These are phyloP conservation scores for Diaporthe caulivora DNA, from an alignment of 2,329 filamentous ascomycete genomes.

Conservation along the genomic window DNA sequence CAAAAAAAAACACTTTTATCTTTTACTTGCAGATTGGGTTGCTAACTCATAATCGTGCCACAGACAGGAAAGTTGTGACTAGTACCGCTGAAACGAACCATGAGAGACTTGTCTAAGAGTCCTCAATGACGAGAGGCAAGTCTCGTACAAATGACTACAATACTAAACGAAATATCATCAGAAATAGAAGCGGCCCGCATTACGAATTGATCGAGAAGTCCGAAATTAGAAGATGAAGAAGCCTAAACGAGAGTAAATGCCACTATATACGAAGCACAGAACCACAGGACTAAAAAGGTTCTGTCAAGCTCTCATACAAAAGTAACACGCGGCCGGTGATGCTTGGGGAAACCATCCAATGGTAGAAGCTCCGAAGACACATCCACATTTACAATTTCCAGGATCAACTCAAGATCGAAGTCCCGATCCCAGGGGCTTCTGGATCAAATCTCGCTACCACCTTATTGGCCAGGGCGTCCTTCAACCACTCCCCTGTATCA, in stretches of 20 bases:
- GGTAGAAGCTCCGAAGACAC: no score
- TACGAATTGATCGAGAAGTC: background rate
- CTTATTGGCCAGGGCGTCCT: background rate
- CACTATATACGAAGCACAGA: no score
- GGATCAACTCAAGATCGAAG: background rate
- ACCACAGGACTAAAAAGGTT: background rate
- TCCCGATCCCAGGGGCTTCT: background rate
- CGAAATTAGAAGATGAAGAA: background rate
- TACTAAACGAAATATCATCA: background rate
- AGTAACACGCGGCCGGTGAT: accelerated
- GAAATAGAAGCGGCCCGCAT: background rate
- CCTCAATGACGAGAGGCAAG: background rate
- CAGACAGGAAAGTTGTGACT: no score
- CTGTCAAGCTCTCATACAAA: background rate
- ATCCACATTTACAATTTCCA: background rate
- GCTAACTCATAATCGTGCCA: background rate
- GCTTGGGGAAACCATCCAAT: background rate
- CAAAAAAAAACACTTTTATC: background rate
- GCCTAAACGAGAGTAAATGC: accelerated
- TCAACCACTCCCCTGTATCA: no score
- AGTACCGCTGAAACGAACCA: background rate
- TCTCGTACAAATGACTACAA: background rate
- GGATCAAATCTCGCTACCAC: background rate
- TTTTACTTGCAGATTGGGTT: accelerated
- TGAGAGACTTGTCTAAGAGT: no score